Conservation (phyloP, 108 stramenopile species). For the Cylindrotheca fusiformis region DNA sequence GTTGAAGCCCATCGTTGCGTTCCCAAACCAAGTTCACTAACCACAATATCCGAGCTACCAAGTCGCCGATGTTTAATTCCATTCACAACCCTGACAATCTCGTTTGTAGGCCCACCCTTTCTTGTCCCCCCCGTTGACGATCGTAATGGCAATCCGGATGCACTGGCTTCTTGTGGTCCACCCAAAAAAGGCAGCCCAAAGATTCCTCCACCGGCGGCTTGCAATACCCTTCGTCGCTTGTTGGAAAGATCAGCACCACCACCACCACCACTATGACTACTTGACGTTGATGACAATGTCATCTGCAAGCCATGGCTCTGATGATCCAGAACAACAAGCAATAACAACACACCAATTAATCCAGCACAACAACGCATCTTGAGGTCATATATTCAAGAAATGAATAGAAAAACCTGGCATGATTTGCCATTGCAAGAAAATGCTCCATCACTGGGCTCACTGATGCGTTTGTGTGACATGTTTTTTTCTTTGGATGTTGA, state of each 20-base stretch:
- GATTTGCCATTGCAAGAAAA: too few species aligned
- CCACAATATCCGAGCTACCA: slow-evolving; percentile 79
- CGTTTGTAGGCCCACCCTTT: slow-evolving; percentile 69
- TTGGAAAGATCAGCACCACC: neutral
- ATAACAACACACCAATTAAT: too few species aligned
- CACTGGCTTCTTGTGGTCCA: slow-evolving; percentile 4
- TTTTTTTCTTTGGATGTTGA: too few species aligned
- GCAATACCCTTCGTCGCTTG: slow-evolving; percentile 11
- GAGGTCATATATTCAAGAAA: too few species aligned
- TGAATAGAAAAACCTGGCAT: too few species aligned
- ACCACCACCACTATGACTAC: too few species aligned
- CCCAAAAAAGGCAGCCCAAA: slow-evolving; percentile 52
- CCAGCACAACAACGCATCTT: too few species aligned
- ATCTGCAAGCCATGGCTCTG: too few species aligned
- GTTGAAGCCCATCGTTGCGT: slow-evolving; percentile 78
- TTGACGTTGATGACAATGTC: too few species aligned
- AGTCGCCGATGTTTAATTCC: slow-evolving; percentile 75
- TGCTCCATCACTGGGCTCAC: too few species aligned
- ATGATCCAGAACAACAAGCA: too few species aligned
- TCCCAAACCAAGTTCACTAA: slow-evolving; percentile 75
- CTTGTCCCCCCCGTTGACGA: slow-evolving; percentile 13
- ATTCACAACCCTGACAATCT: slow-evolving; percentile 67
- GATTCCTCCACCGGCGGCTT: slow-evolving; percentile 34
- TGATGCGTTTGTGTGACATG: too few species aligned
- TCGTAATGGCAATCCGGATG: slow-evolving; percentile 8